Conservation (phyloP, 2,329 filamentous ascomycete species). For the Huntiella decipiens region DNA sequence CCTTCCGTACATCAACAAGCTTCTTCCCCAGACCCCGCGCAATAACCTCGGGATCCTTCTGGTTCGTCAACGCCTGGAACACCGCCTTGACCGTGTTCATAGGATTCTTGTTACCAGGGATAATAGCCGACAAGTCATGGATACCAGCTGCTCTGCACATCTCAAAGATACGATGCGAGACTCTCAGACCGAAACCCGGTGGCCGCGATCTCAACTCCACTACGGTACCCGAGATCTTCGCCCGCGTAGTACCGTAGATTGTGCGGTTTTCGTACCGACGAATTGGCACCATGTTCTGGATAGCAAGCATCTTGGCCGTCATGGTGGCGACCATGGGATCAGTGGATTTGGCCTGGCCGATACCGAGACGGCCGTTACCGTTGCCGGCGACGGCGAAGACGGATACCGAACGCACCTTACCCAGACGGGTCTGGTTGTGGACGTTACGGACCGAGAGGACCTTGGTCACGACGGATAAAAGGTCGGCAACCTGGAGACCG, state of each 20-base stretch:
- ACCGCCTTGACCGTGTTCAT: conserved; percentile 97
- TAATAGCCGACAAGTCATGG: conserved; percentile 64
- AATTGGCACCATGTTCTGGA: conserved; percentile 86
- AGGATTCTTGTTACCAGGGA: conserved; percentile 73
- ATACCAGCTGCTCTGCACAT: conserved; percentile 79
- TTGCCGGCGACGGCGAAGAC: conserved; percentile 72
- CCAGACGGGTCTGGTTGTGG: conserved; percentile 85
- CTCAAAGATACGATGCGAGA: conserved; percentile 82
- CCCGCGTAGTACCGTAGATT: conserved; percentile 66
- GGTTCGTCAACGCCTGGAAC: conserved; percentile 62
- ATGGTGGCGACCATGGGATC: conserved; percentile 47
- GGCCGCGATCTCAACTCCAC: conserved; percentile 67
- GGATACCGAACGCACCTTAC: conserved; percentile 68
- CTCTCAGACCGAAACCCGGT: conserved; percentile 92
- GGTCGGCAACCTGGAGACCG: conserved; percentile 32
- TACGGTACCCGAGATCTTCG: conserved; percentile 74
- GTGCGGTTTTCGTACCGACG: conserved; percentile 80
- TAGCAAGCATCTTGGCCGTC: conserved; percentile 64
- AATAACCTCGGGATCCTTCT: conserved; percentile 75
- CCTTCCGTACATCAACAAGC: conserved; percentile 86
- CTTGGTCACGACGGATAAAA: conserved; percentile 44
- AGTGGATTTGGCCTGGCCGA: conserved; percentile 77
- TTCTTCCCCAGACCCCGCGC: conserved; percentile 83
- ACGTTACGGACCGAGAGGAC: conserved; percentile 56
- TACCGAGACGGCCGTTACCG: conserved; percentile 62